phyloP scores from a whole-genome alignment of 257 asterid genomes.

The Linaria vulgaris region DNA sequence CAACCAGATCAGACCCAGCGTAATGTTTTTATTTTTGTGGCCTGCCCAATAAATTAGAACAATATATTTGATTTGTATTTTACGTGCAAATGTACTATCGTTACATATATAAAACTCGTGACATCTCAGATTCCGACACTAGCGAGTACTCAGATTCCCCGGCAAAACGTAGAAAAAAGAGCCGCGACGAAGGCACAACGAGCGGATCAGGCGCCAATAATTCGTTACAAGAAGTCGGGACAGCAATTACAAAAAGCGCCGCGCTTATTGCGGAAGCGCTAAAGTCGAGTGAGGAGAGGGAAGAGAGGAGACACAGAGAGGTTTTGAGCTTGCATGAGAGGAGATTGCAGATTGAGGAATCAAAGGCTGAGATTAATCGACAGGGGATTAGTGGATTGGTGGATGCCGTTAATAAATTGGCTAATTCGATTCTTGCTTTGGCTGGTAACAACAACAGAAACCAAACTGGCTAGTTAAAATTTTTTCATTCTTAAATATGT shows the following conservation, averaged over 20 bases:
- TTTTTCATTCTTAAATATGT: too few species aligned
- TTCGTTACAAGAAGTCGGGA: slow-evolving; percentile 50
- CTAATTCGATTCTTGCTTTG: slow-evolving; percentile 69
- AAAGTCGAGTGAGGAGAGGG: slow-evolving; percentile 64
- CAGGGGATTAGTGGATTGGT: slow-evolving; percentile 76
- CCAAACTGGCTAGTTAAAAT: slow-evolving; percentile 23
- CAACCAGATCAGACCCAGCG: too few species aligned
- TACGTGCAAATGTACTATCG: too few species aligned
- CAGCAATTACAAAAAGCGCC: slow-evolving; percentile 61
- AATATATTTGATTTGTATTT: too few species aligned
- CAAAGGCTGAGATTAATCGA: slow-evolving; percentile 71
- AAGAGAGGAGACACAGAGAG: slow-evolving; percentile 70
- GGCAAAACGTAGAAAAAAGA: slow-evolving; percentile 60
- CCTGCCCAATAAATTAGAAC: too few species aligned
- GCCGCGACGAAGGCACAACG: slow-evolving; percentile 29
- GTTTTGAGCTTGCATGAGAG: slow-evolving; percentile 66
- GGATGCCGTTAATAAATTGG: slow-evolving; percentile 83
- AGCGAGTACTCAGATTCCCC: slow-evolving; percentile 64
- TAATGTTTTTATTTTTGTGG: too few species aligned
- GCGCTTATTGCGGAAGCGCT: slow-evolving; percentile 67
- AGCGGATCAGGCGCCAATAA: slow-evolving; percentile 26
- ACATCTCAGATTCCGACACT: slow-evolving; percentile 35
- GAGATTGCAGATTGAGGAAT: slow-evolving; percentile 69
- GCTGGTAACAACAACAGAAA: slow-evolving; percentile 46
- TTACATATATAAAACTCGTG: too few species aligned